Percentiles rank a stretch among this genome's conserved stretches.
phyloP scores from a whole-genome alignment of 2,329 filamentous ascomycete species.

The Remersonia thermophila region DNA sequence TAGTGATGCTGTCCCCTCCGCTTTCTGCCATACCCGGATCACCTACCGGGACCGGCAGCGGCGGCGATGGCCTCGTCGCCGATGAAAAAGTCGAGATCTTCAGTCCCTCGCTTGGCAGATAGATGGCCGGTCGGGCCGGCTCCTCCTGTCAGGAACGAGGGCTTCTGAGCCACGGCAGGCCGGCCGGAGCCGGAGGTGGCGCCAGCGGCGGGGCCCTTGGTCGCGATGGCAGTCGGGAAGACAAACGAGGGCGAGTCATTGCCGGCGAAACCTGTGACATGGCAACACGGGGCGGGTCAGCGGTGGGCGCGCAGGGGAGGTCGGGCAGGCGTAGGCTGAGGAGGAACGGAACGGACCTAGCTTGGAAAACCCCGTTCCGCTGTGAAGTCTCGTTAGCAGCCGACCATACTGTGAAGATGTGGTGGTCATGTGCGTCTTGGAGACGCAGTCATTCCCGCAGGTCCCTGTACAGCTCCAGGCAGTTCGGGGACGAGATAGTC shows the following conservation, averaged over 20 bases:
- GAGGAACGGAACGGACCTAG: constrained; percentile 54
- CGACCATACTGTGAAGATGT: constrained; percentile 1
- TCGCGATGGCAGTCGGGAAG: constrained; percentile 96
- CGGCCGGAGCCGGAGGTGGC: constrained; percentile 74
- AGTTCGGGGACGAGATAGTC: constrained; percentile 26
- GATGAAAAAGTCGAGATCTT: constrained; percentile 98
- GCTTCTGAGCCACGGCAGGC: constrained; percentile 85
- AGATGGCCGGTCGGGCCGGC: constrained; percentile 73
- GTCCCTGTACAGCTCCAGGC: too few relatives aligned
- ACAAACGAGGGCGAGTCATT: constrained; percentile 99
- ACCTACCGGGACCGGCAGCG: constrained; percentile 51
- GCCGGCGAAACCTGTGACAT: constrained; percentile 72
- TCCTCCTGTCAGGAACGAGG: constrained; percentile 85
- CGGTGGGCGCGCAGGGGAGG: constrained; percentile 2
- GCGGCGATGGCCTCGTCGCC: constrained; percentile 89
- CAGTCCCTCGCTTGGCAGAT: constrained; percentile 84
- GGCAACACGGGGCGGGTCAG: too few relatives aligned
- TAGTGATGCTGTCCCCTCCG: not conserved
- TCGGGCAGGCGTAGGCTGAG: not conserved
- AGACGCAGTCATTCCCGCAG: too few relatives aligned
- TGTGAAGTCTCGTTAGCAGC: constrained; percentile 28
- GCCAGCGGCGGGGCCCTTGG: constrained; percentile 65
- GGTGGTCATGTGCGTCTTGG: too few relatives aligned
- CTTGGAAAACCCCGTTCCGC: constrained; percentile 99
- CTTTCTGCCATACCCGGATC: not conserved